Percentiles rank a stretch among this genome's conserved stretches.
phyloP scores from a whole-genome alignment of 768 basidiomycete genomes.

The Coprinopsis strossmayeri region DNA sequence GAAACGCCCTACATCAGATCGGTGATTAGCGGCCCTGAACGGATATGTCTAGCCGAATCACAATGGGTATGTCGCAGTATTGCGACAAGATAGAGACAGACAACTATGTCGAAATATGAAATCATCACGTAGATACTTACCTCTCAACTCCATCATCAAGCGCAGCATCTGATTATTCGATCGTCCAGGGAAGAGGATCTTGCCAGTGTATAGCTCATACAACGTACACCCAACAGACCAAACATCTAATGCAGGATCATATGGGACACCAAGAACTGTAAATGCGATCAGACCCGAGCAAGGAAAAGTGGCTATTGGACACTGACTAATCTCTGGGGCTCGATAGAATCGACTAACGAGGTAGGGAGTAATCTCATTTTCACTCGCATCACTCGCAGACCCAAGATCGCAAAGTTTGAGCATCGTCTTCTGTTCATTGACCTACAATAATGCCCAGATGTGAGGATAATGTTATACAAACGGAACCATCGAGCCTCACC shows the following conservation, averaged over 20 bases:
- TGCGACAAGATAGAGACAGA: no score
- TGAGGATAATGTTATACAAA: background rate
- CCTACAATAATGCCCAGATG: no score
- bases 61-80: no score
- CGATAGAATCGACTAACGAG: conserved; percentile 97
- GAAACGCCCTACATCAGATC: conserved; percentile 69
- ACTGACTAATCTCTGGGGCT: conserved; percentile 93
- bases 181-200: conserved; percentile 94
- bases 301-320: conserved; percentile 3
- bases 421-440: conserved; percentile 90
- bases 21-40: no score
- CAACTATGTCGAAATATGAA: no score
- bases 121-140: background rate
- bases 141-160: conserved; percentile 94
- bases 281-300: conserved; percentile 9
- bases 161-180: conserved; percentile 98
- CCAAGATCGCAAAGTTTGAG: conserved; percentile 95
- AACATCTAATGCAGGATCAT: conserved; percentile 88
- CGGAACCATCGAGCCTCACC: conserved; percentile 38
- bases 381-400: conserved; percentile 91
- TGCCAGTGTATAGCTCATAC: conserved; percentile 93
- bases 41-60: no score
- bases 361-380: conserved; percentile 97
- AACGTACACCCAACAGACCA: conserved; percentile 98
- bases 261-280: conserved; percentile 89